These are phyloP conservation scores for Phytophthora quininea DNA, from an alignment of 352 stramenopile species.

Conservation along the genomic window DNA sequence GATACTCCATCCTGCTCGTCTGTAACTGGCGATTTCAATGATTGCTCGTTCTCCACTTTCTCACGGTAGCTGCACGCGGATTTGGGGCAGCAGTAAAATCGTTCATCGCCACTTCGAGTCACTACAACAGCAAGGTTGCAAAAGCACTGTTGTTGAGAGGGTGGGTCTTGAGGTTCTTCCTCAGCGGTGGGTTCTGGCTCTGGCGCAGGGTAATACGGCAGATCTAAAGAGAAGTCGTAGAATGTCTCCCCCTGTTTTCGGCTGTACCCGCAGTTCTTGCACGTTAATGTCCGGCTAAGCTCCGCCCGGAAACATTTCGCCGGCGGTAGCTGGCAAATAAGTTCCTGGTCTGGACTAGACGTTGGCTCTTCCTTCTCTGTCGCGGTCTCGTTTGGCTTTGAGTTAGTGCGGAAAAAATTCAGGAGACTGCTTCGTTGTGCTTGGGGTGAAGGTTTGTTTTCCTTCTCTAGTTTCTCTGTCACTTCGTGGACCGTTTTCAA, in stretches of 20 bases:
- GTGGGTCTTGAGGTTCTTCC: constrained; percentile 39
- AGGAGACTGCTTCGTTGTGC: constrained; percentile 50
- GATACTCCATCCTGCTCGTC: constrained; percentile 3
- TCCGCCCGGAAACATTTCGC: constrained; percentile 83
- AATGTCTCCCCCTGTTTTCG: constrained; percentile 82
- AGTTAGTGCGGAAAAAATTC: constrained; percentile 68
- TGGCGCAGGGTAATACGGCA: constrained; percentile 50
- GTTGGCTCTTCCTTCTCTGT: constrained; percentile 22
- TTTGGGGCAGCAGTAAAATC: constrained; percentile 66
- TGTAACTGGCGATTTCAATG: constrained; percentile 19
- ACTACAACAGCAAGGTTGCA: constrained; percentile 53
- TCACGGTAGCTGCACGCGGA: constrained; percentile 70
- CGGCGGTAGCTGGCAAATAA: constrained; percentile 63
- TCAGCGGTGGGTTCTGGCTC: constrained; percentile 34
- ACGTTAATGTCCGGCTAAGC: constrained; percentile 80
- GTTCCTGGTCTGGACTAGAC: constrained; percentile 34
- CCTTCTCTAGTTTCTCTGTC: constrained; percentile 39
- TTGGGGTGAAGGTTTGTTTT: constrained; percentile 30
- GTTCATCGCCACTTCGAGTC: constrained; percentile 37
- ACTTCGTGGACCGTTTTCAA: constrained; percentile 48
- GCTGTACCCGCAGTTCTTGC: constrained; percentile 76
- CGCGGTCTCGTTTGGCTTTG: constrained; percentile 13
- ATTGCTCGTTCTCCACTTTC: constrained; percentile 27
- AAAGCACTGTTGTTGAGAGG: constrained; percentile 56
- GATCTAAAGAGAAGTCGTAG: constrained; percentile 87